Conservation (phyloP, 441 rosid species). For the Populus hybrid region DNA sequence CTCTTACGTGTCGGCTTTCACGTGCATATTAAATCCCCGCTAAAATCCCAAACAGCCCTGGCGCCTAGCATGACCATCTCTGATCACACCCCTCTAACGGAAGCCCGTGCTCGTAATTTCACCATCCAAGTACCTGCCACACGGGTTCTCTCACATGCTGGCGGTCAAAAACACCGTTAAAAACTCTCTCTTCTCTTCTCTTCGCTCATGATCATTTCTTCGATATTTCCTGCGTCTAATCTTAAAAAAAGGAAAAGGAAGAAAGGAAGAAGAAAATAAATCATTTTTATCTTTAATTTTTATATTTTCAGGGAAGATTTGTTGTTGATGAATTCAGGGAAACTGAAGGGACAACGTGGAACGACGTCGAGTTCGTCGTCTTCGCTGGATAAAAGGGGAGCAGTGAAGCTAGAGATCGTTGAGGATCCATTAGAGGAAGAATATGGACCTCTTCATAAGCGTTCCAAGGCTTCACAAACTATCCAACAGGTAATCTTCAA, state of each 20-base stretch:
- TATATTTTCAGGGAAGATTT: slow-evolving; percentile 8
- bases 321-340: slow-evolving; percentile 66
- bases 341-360: slow-evolving; percentile 43
- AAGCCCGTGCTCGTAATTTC: slow-evolving; percentile 9
- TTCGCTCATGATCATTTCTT: neutral
- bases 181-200: slow-evolving; percentile 5
- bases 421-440: slow-evolving; percentile 78
- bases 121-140: slow-evolving; percentile 10
- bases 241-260: neutral
- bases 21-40: neutral
- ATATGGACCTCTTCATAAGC: slow-evolving; percentile 62
- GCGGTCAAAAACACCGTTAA: slow-evolving; percentile 20
- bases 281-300: neutral
- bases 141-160: slow-evolving; percentile 23
- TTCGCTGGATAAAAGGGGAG: slow-evolving; percentile 38
- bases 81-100: neutral
- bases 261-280: neutral
- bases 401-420: slow-evolving; percentile 78
- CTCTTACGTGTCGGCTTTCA: slow-evolving; percentile 28
- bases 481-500: slow-evolving; percentile 28
- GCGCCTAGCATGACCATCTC: too few species aligned
- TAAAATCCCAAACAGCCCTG: slow-evolving; percentile 14
- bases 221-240: slow-evolving; percentile 7
- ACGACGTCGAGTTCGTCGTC: slow-evolving; percentile 38
- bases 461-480: slow-evolving; percentile 48